Percentiles rank a stretch among this genome's conserved stretches.
phyloP scores from a whole-genome alignment of 140 eudicot species.

The Cichorium intybus region DNA sequence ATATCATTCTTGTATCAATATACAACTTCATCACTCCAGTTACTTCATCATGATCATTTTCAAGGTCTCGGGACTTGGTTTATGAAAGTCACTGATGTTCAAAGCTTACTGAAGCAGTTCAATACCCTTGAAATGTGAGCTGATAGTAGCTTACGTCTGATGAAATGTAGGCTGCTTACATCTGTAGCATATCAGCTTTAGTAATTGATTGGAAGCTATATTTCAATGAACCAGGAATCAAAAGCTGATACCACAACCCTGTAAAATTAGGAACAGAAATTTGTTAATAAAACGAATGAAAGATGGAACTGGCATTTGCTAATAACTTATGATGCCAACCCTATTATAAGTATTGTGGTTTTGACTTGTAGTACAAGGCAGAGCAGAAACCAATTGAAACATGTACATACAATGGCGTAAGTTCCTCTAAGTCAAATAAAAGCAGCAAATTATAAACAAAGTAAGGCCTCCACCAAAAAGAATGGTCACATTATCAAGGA shows the following conservation, averaged over 20 bases:
- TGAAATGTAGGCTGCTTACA: not conserved
- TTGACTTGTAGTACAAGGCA: not conserved
- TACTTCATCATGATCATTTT: slow-evolving; percentile 3
- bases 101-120: not conserved
- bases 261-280: slow-evolving; percentile 1
- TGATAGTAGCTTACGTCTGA: not conserved
- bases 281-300: not conserved
- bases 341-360: not conserved
- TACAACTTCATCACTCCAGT: slow-evolving; percentile 7
- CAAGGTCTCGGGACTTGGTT: not conserved
- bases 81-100: not conserved
- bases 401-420: not conserved
- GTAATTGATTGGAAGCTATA: not conserved
- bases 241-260: slow-evolving; percentile 19
- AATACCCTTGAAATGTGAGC: not conserved
- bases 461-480: not conserved
- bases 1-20: slow-evolving; percentile 16
- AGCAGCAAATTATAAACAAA: not conserved
- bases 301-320: not conserved
- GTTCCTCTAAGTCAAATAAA: not conserved
- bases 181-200: not conserved
- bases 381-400: not conserved
- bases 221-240: not conserved
- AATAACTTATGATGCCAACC: not conserved
- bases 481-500: not conserved